These are phyloP conservation scores for Hericium rajendrae DNA, from an alignment of 768 basidiomycete genomes.

Conservation along the genomic window DNA sequence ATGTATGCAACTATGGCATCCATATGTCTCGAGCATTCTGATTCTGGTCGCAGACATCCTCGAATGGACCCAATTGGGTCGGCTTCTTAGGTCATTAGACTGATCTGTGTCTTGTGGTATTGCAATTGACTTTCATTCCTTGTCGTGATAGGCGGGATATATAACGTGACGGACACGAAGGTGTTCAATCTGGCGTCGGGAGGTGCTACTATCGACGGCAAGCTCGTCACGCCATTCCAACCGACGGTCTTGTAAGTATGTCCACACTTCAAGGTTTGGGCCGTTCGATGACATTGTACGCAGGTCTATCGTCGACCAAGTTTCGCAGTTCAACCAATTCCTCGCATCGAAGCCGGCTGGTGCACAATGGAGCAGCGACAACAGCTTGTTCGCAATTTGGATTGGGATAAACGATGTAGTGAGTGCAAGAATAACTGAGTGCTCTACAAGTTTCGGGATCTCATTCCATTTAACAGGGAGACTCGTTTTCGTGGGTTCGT, in stretches of 20 bases:
- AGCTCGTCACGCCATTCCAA: conserved; percentile 26
- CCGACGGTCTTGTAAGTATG: conserved; percentile 26
- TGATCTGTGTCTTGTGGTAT: not conserved
- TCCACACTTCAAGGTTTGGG: not conserved
- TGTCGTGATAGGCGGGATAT: conserved; percentile 22
- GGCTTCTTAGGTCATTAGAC: conserved; percentile 32
- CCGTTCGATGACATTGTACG: not conserved
- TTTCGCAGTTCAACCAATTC: conserved; percentile 23
- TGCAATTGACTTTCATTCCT: conserved; percentile 3
- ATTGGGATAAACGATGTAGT: conserved; percentile 30
- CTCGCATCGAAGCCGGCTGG: conserved; percentile 23
- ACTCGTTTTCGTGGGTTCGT: conserved; percentile 38
- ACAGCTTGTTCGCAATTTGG: conserved; percentile 28
- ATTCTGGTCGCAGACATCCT: conserved; percentile 33
- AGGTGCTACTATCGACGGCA: conserved; percentile 28
- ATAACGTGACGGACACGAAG: conserved; percentile 45
- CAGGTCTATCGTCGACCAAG: conserved; percentile 28
- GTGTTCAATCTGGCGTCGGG: conserved; percentile 33
- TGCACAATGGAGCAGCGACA: conserved; percentile 23
- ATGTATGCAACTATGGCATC: conserved; percentile 26
- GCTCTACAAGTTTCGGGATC: too few species aligned
- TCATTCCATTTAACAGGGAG: conserved; percentile 26
- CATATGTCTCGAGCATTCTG: not conserved
- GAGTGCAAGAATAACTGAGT: too few species aligned
- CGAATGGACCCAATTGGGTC: conserved; percentile 59